A percentile compares a stretch with the other conserved stretches of the same genome.
Evolutionary conservation across 495 filamentous ascomycete species (phyloP).

Genomic region (Pseudevernia furfuracea): DNA sequence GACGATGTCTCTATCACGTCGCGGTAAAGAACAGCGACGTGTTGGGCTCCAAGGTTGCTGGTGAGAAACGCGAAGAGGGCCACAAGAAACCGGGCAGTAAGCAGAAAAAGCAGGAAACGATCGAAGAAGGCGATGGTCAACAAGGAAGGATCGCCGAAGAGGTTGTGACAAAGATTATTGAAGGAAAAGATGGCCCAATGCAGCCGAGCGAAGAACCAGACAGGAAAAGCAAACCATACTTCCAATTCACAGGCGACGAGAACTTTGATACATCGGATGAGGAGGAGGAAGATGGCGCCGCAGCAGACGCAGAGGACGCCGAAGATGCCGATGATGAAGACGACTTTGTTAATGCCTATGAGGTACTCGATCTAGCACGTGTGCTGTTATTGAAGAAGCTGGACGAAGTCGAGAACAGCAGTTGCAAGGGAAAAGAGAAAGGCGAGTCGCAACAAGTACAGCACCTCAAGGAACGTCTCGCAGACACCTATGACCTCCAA

Average conservation of each 20-base stretch:
- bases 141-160: conserved; percentile 18
- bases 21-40: conserved; percentile 93
- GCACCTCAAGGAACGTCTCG: conserved; percentile 71
- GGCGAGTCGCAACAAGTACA: conserved; percentile 43
- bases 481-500: conserved; percentile 84
- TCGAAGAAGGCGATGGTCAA: neutral
- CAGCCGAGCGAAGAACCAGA: conserved; percentile 35
- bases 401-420: conserved; percentile 42
- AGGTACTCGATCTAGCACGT: conserved; percentile 84
- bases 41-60: conserved; percentile 70
- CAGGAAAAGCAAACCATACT: conserved; percentile 58
- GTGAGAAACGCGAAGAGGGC: conserved; percentile 38
- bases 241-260: conserved; percentile 91
- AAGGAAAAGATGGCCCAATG: conserved; percentile 35
- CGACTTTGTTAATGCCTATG: conserved; percentile 82
- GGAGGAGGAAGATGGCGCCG: conserved; percentile 51
- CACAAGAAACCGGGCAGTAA: conserved; percentile 35
- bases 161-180: conserved; percentile 32
- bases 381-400: conserved; percentile 63
- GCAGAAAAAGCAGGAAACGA: conserved; percentile 15
- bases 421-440: conserved; percentile 44
- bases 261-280: conserved; percentile 74
- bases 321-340: conserved; percentile 74
- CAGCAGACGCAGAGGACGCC: conserved; percentile 35
- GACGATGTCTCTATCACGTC: conserved; percentile 83